Evolutionary conservation across 805 yeast genomes (phyloP).

Genomic region (Sugiyamaella qingdaonensis): DNA sequence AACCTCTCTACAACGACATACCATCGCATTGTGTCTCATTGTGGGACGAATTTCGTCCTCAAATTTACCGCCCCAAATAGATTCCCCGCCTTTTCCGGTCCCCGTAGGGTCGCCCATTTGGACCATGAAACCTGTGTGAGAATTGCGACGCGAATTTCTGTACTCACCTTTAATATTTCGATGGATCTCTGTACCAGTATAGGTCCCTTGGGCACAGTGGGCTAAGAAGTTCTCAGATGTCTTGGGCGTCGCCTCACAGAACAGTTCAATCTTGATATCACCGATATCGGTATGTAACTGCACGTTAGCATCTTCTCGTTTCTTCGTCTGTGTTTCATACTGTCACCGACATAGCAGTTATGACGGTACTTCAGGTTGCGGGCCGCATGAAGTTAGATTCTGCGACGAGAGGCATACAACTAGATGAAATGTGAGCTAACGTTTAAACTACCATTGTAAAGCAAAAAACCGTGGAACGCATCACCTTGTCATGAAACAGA

Average conservation of each 20-base stretch:
- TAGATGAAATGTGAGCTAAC: no score
- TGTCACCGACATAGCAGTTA: constrained; percentile 7
- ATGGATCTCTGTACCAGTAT: constrained; percentile 31
- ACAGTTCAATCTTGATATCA: constrained; percentile 38
- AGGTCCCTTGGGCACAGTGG: constrained; percentile 43
- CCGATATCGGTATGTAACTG: constrained; percentile 38
- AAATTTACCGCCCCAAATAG: constrained; percentile 44
- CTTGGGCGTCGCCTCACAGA: constrained; percentile 38
- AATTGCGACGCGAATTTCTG: background rate
- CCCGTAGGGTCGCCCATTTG: constrained; percentile 38
- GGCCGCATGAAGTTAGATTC: constrained; percentile 1
- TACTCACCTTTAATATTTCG: constrained; percentile 39
- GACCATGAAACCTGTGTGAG: constrained; percentile 29
- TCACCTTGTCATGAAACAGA: no score
- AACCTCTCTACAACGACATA: constrained; percentile 2
- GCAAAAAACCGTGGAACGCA: no score
- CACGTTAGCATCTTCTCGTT: constrained; percentile 8
- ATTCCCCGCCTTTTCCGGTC: constrained; percentile 35
- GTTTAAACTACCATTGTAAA: no score
- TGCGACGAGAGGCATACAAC: background rate
- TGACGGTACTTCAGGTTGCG: background rate
- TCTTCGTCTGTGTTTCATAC: constrained; percentile 3
- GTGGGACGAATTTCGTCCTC: constrained; percentile 32
- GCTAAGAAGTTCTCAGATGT: constrained; percentile 44
- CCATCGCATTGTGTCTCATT: constrained; percentile 65